These are phyloP conservation scores for Arthrinium puccinioides DNA, from an alignment of 2,329 filamentous ascomycete species.

Conservation along the genomic window DNA sequence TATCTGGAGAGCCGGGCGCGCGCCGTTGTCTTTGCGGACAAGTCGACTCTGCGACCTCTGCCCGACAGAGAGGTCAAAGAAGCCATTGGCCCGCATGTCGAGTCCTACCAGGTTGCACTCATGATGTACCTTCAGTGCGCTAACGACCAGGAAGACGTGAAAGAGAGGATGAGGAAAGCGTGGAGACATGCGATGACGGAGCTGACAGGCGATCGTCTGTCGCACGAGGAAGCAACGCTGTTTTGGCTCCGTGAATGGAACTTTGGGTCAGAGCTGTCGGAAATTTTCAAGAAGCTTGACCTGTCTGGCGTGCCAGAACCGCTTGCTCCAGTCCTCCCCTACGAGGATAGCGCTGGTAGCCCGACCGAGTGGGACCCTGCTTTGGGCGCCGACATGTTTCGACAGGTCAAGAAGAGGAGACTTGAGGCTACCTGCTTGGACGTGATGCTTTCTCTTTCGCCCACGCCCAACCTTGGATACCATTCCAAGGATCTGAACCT, in stretches of 20 bases:
- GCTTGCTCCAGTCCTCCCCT: too few species aligned
- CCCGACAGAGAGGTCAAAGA: constrained; percentile 9
- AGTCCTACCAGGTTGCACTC: constrained; percentile 14
- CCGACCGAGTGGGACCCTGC: too few species aligned
- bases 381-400: too few species aligned
- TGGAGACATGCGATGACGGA: constrained; percentile 12
- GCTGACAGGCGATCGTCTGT: constrained; percentile 6
- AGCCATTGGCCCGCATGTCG: constrained; percentile 12
- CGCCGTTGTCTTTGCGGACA: constrained; percentile 11
- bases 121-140: constrained; percentile 7
- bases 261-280: too few species aligned
- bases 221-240: neutral
- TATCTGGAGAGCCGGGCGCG: constrained; percentile 12
- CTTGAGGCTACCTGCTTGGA: constrained; percentile 7
- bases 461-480: too few species aligned
- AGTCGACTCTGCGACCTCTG: neutral
- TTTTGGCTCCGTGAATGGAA: too few species aligned
- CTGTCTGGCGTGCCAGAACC: too few species aligned
- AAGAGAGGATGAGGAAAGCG: constrained; percentile 6
- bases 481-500: too few species aligned
- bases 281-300: too few species aligned
- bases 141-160: constrained; percentile 4
- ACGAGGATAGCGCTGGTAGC: too few species aligned
- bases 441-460: too few species aligned
- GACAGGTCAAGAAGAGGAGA: too few species aligned